Conservation (phyloP, 345 rosid genomes). For the Populus nigra region DNA sequence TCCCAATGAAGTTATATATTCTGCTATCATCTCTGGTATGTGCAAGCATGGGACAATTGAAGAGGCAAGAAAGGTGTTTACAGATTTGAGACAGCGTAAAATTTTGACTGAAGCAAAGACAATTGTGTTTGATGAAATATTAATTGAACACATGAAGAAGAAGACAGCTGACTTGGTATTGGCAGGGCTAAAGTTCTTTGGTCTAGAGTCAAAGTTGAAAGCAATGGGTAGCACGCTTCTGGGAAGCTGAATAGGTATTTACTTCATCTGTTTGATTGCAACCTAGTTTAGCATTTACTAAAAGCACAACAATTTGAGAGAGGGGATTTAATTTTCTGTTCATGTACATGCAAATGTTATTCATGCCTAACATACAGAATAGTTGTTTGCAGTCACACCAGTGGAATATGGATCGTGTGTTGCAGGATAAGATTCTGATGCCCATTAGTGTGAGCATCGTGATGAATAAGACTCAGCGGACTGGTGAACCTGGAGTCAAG, state of each 20-base stretch:
- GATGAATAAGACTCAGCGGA: not conserved
- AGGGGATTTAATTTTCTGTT: not conserved
- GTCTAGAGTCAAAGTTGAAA: slow-evolving; percentile 82
- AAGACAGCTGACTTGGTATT: slow-evolving; percentile 77
- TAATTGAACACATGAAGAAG: slow-evolving; percentile 75
- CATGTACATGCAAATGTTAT: not conserved
- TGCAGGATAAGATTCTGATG: not conserved
- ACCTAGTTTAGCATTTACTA: not conserved
- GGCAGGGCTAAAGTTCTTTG: slow-evolving; percentile 75
- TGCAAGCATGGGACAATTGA: slow-evolving; percentile 70
- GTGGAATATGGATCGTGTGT: not conserved
- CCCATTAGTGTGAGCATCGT: not conserved
- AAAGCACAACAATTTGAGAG: not conserved
- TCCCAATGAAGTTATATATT: slow-evolving; percentile 55
- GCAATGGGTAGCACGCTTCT: slow-evolving; percentile 62
- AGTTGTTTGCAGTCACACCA: not conserved
- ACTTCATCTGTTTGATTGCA: too few species aligned
- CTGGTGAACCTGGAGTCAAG: not conserved
- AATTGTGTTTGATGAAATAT: slow-evolving; percentile 73
- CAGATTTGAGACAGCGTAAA: slow-evolving; percentile 47
- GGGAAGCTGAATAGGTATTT: slow-evolving; percentile 21
- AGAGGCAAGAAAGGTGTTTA: slow-evolving; percentile 69
- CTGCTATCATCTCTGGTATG: slow-evolving; percentile 72
- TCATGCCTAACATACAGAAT: not conserved
- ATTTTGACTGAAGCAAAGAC: slow-evolving; percentile 60